Conservation (phyloP, 2,329 filamentous ascomycete genomes). For the Clarireedia homoeocarpa region DNA sequence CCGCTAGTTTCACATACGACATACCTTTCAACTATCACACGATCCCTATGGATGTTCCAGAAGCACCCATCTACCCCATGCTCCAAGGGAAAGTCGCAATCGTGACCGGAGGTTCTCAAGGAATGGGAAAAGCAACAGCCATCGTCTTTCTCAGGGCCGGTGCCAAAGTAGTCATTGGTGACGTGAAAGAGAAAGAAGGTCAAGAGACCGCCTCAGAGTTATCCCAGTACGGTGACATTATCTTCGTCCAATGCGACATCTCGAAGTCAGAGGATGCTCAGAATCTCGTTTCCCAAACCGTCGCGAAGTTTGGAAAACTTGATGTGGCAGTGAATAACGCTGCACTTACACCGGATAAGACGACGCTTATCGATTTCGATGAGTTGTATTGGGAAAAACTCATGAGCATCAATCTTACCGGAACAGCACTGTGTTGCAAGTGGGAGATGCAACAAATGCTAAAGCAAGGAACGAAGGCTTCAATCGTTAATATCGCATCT, state of each 20-base stretch:
- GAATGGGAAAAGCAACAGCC: constrained; percentile 32
- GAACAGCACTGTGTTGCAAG: constrained; percentile 8
- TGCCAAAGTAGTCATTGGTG: constrained; percentile 4
- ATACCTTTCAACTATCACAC: too few species aligned
- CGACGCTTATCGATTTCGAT: constrained; percentile 2
- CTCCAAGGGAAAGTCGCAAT: constrained; percentile 14
- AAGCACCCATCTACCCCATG: constrained; percentile 7
- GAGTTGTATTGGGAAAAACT: constrained; percentile 4
- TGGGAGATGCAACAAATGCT: constrained; percentile 6
- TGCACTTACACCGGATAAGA: constrained; percentile 14
- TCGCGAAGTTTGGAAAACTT: constrained; percentile 41
- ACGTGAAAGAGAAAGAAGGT: not conserved
- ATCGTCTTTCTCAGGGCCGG: constrained; percentile 2
- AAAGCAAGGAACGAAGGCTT: constrained; percentile 4
- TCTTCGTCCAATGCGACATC: constrained; percentile 5
- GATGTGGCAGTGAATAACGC: constrained; percentile 49
- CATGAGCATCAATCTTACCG: constrained; percentile 3
- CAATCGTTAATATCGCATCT: constrained; percentile 8
- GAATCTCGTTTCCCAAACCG: constrained; percentile 21
- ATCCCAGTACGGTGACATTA: not conserved
- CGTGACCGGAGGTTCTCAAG: constrained; percentile 12
- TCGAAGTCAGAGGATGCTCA: constrained; percentile 3
- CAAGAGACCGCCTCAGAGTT: not conserved
- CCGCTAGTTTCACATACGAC: too few species aligned
- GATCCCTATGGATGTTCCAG: constrained; percentile 5